Percentiles rank a stretch among this genome's conserved stretches.
phyloP scores from a whole-genome alignment of 306 rosid genomes.

The Cucumis hystrix region DNA sequence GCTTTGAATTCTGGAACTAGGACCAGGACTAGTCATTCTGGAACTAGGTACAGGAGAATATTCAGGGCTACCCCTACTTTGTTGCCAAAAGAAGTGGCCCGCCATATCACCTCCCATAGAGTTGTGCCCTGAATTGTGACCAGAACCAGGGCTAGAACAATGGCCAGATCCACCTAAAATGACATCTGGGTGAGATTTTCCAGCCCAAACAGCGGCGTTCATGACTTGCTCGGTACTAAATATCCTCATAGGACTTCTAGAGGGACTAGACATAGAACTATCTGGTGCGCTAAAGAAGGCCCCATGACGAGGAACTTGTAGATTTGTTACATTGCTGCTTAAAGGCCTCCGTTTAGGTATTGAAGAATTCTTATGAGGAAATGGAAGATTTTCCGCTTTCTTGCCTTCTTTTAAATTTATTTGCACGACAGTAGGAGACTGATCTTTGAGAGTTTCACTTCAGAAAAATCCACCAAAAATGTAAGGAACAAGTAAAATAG shows the following conservation, averaged over 20 bases:
- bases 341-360: constrained; percentile 72
- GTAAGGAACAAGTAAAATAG: constrained; percentile 26
- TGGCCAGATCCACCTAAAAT: constrained; percentile 69
- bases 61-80: constrained; percentile 57
- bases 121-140: constrained; percentile 96
- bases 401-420: constrained; percentile 41
- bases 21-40: constrained; percentile 65
- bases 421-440: constrained; percentile 32
- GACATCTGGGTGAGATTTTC: constrained; percentile 37
- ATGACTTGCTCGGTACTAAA: constrained; percentile 40
- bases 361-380: constrained; percentile 33
- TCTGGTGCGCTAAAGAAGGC: constrained; percentile 81
- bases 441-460: constrained; percentile 67
- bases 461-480: constrained; percentile 17
- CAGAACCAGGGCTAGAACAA: constrained; percentile 97
- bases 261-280: constrained; percentile 70
- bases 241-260: constrained; percentile 57
- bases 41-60: constrained; percentile 57
- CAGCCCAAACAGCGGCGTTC: constrained; percentile 42
- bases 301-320: constrained; percentile 74
- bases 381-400: constrained; percentile 38
- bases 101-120: constrained; percentile 98
- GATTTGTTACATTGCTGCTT: constrained; percentile 72
- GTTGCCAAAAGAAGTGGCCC: constrained; percentile 57
- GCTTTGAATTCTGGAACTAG: constrained; percentile 96